Base-by-base conservation (phyloP, 768 basidiomycete species). In the Tylopilus intermedius region DNA sequence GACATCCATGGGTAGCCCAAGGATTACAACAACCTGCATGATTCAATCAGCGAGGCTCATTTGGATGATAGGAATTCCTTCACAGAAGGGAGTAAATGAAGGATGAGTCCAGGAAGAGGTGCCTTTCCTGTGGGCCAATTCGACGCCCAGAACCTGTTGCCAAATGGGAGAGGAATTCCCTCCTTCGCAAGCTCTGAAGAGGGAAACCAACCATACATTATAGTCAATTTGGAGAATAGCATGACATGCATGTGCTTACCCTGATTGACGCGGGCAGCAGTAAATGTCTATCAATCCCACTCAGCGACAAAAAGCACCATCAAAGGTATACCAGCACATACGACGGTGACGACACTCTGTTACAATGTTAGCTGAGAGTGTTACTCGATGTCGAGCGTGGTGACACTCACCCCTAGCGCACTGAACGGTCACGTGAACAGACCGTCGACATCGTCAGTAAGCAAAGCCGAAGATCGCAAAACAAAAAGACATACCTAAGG, bases 81-180 rank as follows among this genome's bases (percentile, higher is more conserved):
- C 41, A 75, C 78, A 0, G 80, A 79, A 10, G 78, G 74, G 21
- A 81, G 79, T 26, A 82, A 59, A 46, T 82, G 78, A 9, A 82
- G 69, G 49, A 82, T 74, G 6, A 82, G 71, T 0, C 78, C 81
- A 0, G 79, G 78, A 22, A 81, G 62, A 0, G 80, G 81, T 0
- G 80, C 74, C 56, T 76, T 78, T 11, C 79, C 78, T 3, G 76
- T 78, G 1, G 79, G 79, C 79, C 79, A 81, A 57, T 81, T 82
- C 2, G 78, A 79, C 2, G 81, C 81, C 81, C 79, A 81, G 58
- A 82, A 79, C 22, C 67, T 72, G 55, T 77, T 81, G 4, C 79
- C 79, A 47, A 81, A 81, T 2, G 81, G 81, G 1, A 83, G 71
- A 14, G 81, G 81, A n/a, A 82, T 68, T 0, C 81, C 81, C 59